phyloP scores from a whole-genome alignment of 1,284 basidiomycete species.

The Sutorius eximius region DNA sequence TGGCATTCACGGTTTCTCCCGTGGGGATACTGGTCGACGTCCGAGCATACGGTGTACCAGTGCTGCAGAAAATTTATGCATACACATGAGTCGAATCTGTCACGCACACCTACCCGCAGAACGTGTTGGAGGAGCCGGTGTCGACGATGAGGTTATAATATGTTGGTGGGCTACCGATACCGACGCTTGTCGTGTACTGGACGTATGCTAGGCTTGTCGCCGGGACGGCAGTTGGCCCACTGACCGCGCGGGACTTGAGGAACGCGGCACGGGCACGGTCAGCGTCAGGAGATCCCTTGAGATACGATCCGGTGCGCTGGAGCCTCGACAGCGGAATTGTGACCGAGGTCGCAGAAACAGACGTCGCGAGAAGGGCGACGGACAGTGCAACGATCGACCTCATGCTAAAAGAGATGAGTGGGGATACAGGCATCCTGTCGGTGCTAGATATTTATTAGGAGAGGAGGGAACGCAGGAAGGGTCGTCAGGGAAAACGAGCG shows the following conservation, averaged over 20 bases:
- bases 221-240: constrained; percentile 12
- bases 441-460: constrained; percentile 7
- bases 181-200: constrained; percentile 23
- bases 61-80: constrained; percentile 9
- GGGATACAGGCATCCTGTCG: neutral
- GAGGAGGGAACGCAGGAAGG: neutral
- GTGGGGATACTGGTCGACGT: constrained; percentile 29
- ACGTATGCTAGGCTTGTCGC: constrained; percentile 21
- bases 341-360: constrained; percentile 8
- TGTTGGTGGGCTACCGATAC: constrained; percentile 26
- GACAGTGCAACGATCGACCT: constrained; percentile 9
- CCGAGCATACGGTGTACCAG: constrained; percentile 15
- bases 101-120: constrained; percentile 28
- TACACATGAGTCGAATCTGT: neutral
- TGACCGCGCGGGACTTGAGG: constrained; percentile 5
- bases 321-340: constrained; percentile 17
- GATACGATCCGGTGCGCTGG: constrained; percentile 11
- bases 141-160: constrained; percentile 30
- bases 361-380: constrained; percentile 15
- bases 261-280: constrained; percentile 22
- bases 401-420: constrained; percentile 11
- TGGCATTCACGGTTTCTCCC: constrained; percentile 23
- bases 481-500: neutral
- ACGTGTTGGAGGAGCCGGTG: constrained; percentile 37
- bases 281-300: constrained; percentile 22